Evolutionary conservation across 1,139 yeast genomes (phyloP), one percentile per base, ranked within the genome.

Genomic region (Yamadazyma jaroonii): DNA sequence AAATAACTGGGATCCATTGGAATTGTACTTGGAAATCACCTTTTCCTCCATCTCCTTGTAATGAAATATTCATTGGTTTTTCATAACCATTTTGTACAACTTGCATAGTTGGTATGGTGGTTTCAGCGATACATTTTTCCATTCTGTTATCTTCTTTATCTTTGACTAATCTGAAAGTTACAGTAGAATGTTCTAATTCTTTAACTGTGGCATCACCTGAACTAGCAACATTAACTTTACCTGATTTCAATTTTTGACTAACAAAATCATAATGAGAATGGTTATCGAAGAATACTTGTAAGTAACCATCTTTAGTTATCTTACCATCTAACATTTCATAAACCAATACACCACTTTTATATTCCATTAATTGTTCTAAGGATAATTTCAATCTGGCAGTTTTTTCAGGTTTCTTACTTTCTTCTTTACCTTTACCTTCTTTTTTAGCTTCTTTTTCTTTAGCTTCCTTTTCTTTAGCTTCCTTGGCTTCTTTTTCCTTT

Each of bases 251-350:
- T 47, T 71, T 72, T 25, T 77, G 77, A 37, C 86, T 67, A 7
- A 66, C 70, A 56, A 68, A 82, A 41, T 79, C 76, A 13, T 82
- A 67, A 55, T 77, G 79, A 4, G 89, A 84, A 46, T 70, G 77
- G 48, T 79, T 81, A 58, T 90, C 97, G 49, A 87, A 81, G 54
- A 76, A 84, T 0, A 81, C 74, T 57, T 88, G 95, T 25, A 90
- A 65, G 52, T 72, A 85, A 41, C 76, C 79, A 25, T 70, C 71
- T 45, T 72, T 71, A 31, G 76, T 61, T 29, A 82, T 59, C 25
- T 64, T 69, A 38, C 84, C 87, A 23, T 79, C 79, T 25, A 79
- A 57, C 27, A 92, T 54, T 37, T 86, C 81, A 48, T 73, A 76
- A 2, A 84, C 84, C 39, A 90, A 67, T 14, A 89, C 80, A 67